Evolutionary conservation across 495 filamentous ascomycete genomes (phyloP).

Genomic region (Staphylotrichum tortipilum): DNA sequence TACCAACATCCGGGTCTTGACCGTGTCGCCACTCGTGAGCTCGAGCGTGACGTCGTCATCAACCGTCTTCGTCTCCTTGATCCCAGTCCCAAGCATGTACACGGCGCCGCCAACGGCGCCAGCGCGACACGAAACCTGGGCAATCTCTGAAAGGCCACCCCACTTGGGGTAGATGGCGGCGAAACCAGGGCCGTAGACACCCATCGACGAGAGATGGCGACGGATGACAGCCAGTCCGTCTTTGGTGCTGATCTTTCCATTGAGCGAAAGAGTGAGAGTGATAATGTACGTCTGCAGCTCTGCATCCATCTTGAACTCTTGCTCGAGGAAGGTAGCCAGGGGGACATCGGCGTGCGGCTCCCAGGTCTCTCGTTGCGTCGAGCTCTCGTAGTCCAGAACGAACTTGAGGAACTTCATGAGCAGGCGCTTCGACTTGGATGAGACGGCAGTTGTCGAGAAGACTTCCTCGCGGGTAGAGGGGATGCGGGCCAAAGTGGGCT

Average conservation of each 20-base stretch:
- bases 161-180: constrained; percentile 81
- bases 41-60: constrained; percentile 33
- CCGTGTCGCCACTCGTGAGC: constrained; percentile 51
- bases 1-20: constrained; percentile 51
- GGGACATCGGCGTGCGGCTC: constrained; percentile 32
- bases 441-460: constrained; percentile 62
- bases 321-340: constrained; percentile 55
- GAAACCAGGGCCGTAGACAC: constrained; percentile 78
- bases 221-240: constrained; percentile 64
- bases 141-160: constrained; percentile 85
- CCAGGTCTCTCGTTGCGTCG: constrained; percentile 39
- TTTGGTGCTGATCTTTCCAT: constrained; percentile 43
- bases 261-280: constrained; percentile 68
- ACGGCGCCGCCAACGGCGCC: constrained; percentile 85
- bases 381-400: constrained; percentile 50
- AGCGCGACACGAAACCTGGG: constrained; percentile 86
- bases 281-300: constrained; percentile 63
- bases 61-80: constrained; percentile 31
- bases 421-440: constrained; percentile 65
- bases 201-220: constrained; percentile 78
- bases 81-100: constrained; percentile 70
- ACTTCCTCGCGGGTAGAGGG: constrained; percentile 84
- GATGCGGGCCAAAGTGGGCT: constrained; percentile 48
- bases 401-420: constrained; percentile 87
- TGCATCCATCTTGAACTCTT: constrained; percentile 64